These are phyloP conservation scores for Apiospora arundinis DNA, from an alignment of 2,329 filamentous ascomycete genomes.

Conservation along the genomic window DNA sequence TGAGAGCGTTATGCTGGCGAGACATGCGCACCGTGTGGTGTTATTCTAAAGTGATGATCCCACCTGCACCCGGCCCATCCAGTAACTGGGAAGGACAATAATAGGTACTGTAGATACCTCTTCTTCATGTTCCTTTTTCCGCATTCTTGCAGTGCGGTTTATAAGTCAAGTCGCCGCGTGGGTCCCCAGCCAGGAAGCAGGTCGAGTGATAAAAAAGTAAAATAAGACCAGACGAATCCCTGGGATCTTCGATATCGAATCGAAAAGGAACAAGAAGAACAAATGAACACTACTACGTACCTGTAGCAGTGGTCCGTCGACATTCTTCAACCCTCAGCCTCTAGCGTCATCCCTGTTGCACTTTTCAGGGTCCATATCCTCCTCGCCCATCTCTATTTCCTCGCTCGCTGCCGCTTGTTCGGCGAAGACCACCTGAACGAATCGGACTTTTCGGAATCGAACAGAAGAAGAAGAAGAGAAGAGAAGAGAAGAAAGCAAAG, in stretches of 20 bases:
- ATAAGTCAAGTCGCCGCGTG: conserved; percentile 16
- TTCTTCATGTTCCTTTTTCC: conserved; percentile 12
- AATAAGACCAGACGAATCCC: conserved; percentile 13
- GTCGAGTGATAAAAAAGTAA: conserved; percentile 14
- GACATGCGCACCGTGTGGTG: conserved; percentile 11
- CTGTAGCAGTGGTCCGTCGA: neutral
- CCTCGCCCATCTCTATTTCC: neutral
- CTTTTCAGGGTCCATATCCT: conserved; percentile 15
- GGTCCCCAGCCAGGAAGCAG: conserved; percentile 14
- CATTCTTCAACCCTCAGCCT: neutral
- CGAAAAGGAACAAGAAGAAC: conserved; percentile 17
- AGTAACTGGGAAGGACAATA: neutral
- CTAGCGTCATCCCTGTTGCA: conserved; percentile 8
- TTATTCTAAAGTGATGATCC: conserved; percentile 2
- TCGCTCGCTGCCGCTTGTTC: neutral
- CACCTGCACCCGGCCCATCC: neutral
- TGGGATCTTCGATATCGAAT: conserved; percentile 17
- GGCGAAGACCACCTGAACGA: neutral
- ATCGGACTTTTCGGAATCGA: neutral
- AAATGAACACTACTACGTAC: neutral
- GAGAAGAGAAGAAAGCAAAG: neutral
- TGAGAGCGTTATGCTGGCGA: neutral
- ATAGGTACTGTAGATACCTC: neutral
- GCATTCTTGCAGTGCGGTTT: neutral
- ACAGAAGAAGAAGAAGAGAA: neutral